Base-by-base conservation (phyloP, 352 stramenopile species). In the Pythium phragmitis region DNA sequence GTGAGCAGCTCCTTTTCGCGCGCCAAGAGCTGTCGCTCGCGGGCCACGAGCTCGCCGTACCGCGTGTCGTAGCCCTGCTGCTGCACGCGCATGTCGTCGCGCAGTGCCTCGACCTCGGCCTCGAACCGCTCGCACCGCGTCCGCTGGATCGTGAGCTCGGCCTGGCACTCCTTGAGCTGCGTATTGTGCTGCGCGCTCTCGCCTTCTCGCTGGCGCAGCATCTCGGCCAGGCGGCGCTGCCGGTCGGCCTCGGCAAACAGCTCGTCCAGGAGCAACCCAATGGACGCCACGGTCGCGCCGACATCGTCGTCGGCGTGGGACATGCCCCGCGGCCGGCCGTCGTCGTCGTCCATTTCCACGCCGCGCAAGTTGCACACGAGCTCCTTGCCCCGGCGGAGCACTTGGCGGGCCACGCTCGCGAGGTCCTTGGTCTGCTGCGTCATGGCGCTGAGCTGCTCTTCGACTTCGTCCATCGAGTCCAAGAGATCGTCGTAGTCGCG, bases 251-350 rank as follows among this genome's bases (percentile, higher is more conserved):
- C 84, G 17, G 68, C 50, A 41, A 80, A 72, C n/a, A 88, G 60
- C 37, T 85, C 82, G n/a, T 85, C 72, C 21, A 89, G 45, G 12
- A 88, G 72, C 52, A 71, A 65, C 34, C 85, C 82, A 70, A 88
- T 82, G 4, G 69, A 67, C 36, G 76, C 66, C 37, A 88, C 19
- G 56, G 73, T 75, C 4, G 64, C 66, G 43, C 73, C 33, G 57
- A 82, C 66, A 43, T 84, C 76, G 13, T 57, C 61, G n/a, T 64
- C 51, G 2, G 37, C 26, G 21, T 47, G 39, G 9, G 74, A 67
- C 26, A 74, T 57, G 33, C 54, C 48, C 14, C 56, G 57, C n/a
- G 54, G 23, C 7, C 61, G 61, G 4, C 56, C 56, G 13, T 2
- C 6, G 30, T 56, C n/a, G 45, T 50, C 45, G 4, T 34, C n/a